Base-by-base conservation (phyloP, 257 asterid genomes). In the Phtheirospermum japonicum region DNA sequence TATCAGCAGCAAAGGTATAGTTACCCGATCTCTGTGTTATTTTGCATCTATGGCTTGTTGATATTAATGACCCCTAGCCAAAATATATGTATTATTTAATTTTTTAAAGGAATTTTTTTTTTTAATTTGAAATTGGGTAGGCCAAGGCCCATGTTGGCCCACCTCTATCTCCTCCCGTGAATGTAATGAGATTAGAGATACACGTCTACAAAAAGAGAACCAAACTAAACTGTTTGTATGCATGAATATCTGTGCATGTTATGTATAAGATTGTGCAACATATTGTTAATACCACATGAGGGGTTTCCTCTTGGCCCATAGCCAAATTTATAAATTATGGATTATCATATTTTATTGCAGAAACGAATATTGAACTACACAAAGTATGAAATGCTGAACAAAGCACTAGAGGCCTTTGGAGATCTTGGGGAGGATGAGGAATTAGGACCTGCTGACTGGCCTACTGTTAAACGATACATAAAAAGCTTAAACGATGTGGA, bases 401-500 rank as follows among this genome's bases (percentile, higher is more conserved):
- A 92, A 83, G 99, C 99, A 57, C 75, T 85, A 31, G 89, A 85
- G 77, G 91, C 97, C 74, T 92, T 89, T 68, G 83, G 89, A 71
- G 87, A 82, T 66, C 97, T 92, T 67, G 97, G 86, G 63, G 99
- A 92, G 60, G 99, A 92, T 57, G 97, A 89, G 81, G 99, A 92
- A 77, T 75, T 92, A 52, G 99, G 97, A 46, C 99, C 97, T 64
- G 86, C 84, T 57, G 99, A 92, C 79, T 92, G 99, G 99, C 69
- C 83, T 63, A 82, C 95, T 62, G 94, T 92, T 74, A 83, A 78
- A 64, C 80, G 76, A 73, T 83, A 85, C 74, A 89, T 92, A 72
- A 72, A 79, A 52, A 55, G 88, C 86, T 73, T 92, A 77, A 71
- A 82, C 64, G 94, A 81, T 66, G 80, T 82, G 52, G 94, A 69